Percentiles rank a stretch among this genome's conserved stretches.
Conservation (phyloP, 805 yeast genomes). For the Saccharomycopsis babjevae region DNA sequence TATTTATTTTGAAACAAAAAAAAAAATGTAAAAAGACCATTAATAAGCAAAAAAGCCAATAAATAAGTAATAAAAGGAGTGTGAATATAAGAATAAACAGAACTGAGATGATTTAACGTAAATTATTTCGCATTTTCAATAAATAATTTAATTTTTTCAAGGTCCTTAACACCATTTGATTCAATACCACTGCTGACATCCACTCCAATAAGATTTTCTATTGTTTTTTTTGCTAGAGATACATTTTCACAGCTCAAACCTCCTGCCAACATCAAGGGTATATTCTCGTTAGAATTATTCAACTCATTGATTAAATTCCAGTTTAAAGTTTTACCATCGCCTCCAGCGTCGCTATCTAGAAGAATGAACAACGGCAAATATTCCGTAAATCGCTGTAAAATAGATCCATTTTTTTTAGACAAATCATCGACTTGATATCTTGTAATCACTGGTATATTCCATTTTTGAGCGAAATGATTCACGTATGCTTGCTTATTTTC, state of each 20-base stretch:
- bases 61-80: too few species aligned
- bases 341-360: constrained; percentile 84
- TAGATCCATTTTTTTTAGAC: constrained; percentile 21
- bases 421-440: constrained; percentile 57
- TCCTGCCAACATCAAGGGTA: constrained; percentile 68
- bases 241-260: constrained; percentile 79
- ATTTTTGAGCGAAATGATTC: constrained; percentile 23
- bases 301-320: constrained; percentile 48
- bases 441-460: constrained; percentile 50
- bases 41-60: too few species aligned
- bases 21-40: too few species aligned
- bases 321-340: constrained; percentile 74
- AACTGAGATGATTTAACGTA: too few species aligned
- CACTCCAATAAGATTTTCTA: constrained; percentile 67
- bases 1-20: not conserved
- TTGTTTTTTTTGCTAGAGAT: constrained; percentile 31
- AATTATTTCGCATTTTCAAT: constrained; percentile 24
- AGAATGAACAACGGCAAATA: constrained; percentile 39
- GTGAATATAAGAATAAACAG: too few species aligned
- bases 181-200: constrained; percentile 97
- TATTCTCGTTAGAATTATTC: constrained; percentile 23
- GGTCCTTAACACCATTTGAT: constrained; percentile 63
- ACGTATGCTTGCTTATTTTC: constrained; percentile 41
- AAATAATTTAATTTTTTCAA: constrained; percentile 49
- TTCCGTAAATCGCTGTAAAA: constrained; percentile 18